phyloP scores from a whole-genome alignment of 495 filamentous ascomycete genomes.

The Aspergillus cavernicola region DNA sequence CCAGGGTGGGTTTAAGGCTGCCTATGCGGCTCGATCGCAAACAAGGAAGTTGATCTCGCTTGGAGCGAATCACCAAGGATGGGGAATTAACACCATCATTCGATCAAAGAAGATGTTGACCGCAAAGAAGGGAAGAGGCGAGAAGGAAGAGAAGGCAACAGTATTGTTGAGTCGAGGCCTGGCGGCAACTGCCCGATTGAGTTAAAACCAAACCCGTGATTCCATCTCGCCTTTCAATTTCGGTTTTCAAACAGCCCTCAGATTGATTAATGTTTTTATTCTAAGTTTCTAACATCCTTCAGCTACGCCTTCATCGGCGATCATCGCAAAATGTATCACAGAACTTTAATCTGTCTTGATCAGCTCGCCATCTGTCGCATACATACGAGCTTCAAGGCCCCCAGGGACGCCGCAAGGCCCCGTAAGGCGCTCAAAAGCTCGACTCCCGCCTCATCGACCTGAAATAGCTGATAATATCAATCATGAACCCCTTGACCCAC shows the following conservation, averaged over 20 bases:
- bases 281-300: not conserved
- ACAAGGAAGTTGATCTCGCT: constrained; percentile 1
- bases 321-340: not conserved
- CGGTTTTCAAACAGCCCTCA: not conserved
- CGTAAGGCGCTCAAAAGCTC: not conserved
- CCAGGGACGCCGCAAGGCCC: not conserved
- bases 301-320: constrained; percentile 15
- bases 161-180: too few relatives aligned
- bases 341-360: constrained; percentile 6
- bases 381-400: not conserved
- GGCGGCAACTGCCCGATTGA: not conserved
- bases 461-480: too few relatives aligned
- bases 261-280: not conserved
- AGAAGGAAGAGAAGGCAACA: not conserved
- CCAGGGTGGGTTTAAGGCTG: constrained; percentile 17
- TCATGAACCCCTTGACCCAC: too few relatives aligned
- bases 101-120: too few relatives aligned
- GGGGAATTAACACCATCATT: not conserved
- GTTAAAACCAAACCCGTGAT: constrained; percentile 2
- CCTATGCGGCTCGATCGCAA: constrained; percentile 19
- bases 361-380: constrained; percentile 8
- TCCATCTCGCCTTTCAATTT: not conserved
- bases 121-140: not conserved
- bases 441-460: not conserved
- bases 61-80: not conserved